Percentiles rank a stretch among this genome's conserved stretches.
These are phyloP conservation scores for Nannizzia gypsea DNA, from an alignment of 2,329 filamentous ascomycete species.

Conservation along the genomic window DNA sequence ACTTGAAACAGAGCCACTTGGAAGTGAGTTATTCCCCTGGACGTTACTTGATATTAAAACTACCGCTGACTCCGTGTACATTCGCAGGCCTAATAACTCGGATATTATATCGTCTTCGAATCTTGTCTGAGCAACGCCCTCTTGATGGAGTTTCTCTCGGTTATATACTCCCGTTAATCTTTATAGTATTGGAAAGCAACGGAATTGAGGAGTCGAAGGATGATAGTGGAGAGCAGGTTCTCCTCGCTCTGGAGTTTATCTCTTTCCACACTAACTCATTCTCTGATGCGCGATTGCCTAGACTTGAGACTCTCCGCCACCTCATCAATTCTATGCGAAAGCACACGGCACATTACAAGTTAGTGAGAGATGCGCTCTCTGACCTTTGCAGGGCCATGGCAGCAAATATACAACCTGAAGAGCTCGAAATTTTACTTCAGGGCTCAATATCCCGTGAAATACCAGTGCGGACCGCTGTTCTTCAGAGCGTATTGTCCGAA, in stretches of 20 bases:
- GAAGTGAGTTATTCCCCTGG: constrained; percentile 37
- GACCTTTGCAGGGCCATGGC: constrained; percentile 78
- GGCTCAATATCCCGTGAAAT: constrained; percentile 69
- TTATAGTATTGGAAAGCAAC: constrained; percentile 65
- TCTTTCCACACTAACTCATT: constrained; percentile 78
- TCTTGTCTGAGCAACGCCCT: constrained; percentile 83
- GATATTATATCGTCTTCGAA: constrained; percentile 79
- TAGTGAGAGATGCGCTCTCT: constrained; percentile 81
- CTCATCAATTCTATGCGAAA: constrained; percentile 74
- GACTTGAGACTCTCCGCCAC: constrained; percentile 57
- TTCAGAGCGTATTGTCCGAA: constrained; percentile 84
- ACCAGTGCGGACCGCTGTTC: constrained; percentile 67
- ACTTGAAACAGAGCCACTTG: constrained; percentile 67
- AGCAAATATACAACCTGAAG: constrained; percentile 60
- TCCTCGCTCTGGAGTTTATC: constrained; percentile 78
- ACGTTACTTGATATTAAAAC: background rate
- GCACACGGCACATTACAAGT: constrained; percentile 88
- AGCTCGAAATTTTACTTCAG: constrained; percentile 63
- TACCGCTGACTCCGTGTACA: background rate
- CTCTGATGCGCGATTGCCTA: constrained; percentile 59
- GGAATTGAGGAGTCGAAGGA: constrained; percentile 52
- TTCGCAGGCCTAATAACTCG: constrained; percentile 58
- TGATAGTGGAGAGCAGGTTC: constrained; percentile 79
- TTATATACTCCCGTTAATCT: constrained; percentile 73
- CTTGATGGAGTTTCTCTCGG: constrained; percentile 80